Conservation (phyloP, 2,329 filamentous ascomycete genomes). For the Fusarium kyushuense region DNA sequence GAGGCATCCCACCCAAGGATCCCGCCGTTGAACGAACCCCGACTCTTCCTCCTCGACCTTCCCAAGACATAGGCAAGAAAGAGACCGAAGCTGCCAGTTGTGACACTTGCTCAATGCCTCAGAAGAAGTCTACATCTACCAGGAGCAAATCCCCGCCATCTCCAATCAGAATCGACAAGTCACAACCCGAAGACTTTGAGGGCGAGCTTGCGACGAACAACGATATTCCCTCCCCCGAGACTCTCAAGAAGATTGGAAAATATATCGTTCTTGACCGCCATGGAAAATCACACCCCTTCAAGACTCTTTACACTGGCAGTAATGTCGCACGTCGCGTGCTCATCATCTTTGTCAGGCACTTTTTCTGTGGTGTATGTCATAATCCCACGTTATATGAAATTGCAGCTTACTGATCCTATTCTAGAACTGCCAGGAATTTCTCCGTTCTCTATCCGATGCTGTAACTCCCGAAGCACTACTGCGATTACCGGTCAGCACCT, state of each 20-base stretch:
- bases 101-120: slow-evolving; percentile 30
- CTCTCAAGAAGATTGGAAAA: slow-evolving; percentile 64
- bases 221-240: slow-evolving; percentile 63
- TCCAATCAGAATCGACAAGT: slow-evolving; percentile 53
- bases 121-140: slow-evolving; percentile 38
- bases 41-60: slow-evolving; percentile 24
- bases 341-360: slow-evolving; percentile 81
- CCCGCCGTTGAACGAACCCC: slow-evolving; percentile 23
- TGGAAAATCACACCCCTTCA: slow-evolving; percentile 71
- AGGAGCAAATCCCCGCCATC: slow-evolving; percentile 41
- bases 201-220: slow-evolving; percentile 68
- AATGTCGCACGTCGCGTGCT: slow-evolving; percentile 70
- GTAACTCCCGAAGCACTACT: slow-evolving; percentile 66
- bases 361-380: slow-evolving; percentile 79
- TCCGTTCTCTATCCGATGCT: slow-evolving; percentile 70
- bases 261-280: slow-evolving; percentile 71
- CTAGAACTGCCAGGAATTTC: slow-evolving; percentile 81
- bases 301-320: slow-evolving; percentile 69
- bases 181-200: slow-evolving; percentile 64
- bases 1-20: slow-evolving; percentile 16
- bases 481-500: slow-evolving; percentile 66
- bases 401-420: slow-evolving; percentile 32
- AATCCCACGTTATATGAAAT: background rate
- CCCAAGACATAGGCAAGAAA: slow-evolving; percentile 21
- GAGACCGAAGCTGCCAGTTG: slow-evolving; percentile 11